Conservation (phyloP, 2,329 filamentous ascomycete species). For the Arthrobotrys musiformis region DNA sequence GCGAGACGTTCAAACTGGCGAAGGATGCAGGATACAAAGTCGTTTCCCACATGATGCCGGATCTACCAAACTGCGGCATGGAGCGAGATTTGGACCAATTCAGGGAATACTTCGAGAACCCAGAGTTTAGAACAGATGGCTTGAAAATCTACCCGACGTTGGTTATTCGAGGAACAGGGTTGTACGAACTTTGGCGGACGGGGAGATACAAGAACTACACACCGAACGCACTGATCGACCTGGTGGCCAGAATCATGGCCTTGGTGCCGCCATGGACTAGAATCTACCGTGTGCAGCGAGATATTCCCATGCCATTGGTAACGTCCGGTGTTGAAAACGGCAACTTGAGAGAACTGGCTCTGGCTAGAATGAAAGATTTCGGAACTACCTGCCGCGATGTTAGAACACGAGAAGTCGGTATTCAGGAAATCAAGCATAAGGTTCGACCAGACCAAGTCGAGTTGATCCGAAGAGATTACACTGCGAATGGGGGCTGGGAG, state of each 20-base stretch:
- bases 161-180: conserved; percentile 92
- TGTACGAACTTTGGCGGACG: conserved; percentile 97
- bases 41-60: conserved; percentile 99
- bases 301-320: conserved; percentile 99
- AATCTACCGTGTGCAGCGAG: conserved; percentile 97
- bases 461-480: conserved; percentile 91
- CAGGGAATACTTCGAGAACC: conserved; percentile 96
- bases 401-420: conserved; percentile 92
- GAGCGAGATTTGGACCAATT: conserved; percentile 97
- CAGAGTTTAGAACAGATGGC: conserved; percentile 93
- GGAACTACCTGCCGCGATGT: conserved; percentile 97
- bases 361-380: conserved; percentile 99
- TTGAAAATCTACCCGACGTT: conserved; percentile 98
- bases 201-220: conserved; percentile 99
- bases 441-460: conserved; percentile 96
- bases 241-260: conserved; percentile 94
- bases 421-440: conserved; percentile 99
- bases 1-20: conserved; percentile 94
- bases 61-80: conserved; percentile 97
- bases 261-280: conserved; percentile 96
- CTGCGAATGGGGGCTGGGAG: conserved; percentile 96
- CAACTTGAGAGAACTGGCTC: conserved; percentile 89
- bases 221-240: conserved; percentile 92
- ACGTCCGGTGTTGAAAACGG: conserved; percentile 98
- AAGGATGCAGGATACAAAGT: conserved; percentile 99